Percentiles rank a stretch among this genome's conserved stretches.
Conservation (phyloP, 495 filamentous ascomycete species). For the Aspergillus carlsbadensis region DNA sequence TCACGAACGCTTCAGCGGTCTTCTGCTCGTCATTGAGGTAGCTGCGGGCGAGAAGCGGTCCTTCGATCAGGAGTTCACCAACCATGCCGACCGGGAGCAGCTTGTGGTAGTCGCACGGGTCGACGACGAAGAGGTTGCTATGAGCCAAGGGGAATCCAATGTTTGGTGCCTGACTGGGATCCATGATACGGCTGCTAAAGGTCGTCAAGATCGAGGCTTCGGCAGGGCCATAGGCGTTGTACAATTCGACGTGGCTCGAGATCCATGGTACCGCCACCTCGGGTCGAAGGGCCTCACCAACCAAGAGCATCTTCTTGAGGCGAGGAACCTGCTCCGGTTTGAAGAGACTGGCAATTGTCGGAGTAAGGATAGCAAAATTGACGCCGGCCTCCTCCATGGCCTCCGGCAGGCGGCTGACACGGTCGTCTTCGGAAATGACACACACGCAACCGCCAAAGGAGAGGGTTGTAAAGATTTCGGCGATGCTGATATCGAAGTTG, state of each 20-base stretch:
- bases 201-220: conserved; percentile 12
- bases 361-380: conserved; percentile 13
- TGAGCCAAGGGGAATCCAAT: conserved; percentile 10
- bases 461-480: conserved; percentile 8
- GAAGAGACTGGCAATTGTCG: conserved; percentile 9
- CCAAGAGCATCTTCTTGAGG: conserved; percentile 9
- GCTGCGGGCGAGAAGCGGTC: conserved; percentile 10
- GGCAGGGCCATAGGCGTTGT: conserved; percentile 15
- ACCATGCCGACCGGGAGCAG: conserved; percentile 7
- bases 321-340: conserved; percentile 6
- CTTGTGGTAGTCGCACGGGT: conserved; percentile 7
- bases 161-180: conserved; percentile 7
- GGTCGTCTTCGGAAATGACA: conserved; percentile 11
- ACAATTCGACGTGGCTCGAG: conserved; percentile 4
- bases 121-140: conserved; percentile 9
- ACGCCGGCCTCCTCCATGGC: conserved; percentile 13
- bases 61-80: conserved; percentile 16
- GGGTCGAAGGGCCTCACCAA: conserved; percentile 10
- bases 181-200: conserved; percentile 1
- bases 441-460: conserved; percentile 11
- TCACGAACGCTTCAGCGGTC: conserved; percentile 6
- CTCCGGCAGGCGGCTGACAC: conserved; percentile 3
- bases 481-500: conserved; percentile 11
- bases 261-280: conserved; percentile 7
- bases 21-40: conserved; percentile 10